phyloP scores from a whole-genome alignment of 2,329 filamentous ascomycete genomes.

The Colletotrichum brevisporum region DNA sequence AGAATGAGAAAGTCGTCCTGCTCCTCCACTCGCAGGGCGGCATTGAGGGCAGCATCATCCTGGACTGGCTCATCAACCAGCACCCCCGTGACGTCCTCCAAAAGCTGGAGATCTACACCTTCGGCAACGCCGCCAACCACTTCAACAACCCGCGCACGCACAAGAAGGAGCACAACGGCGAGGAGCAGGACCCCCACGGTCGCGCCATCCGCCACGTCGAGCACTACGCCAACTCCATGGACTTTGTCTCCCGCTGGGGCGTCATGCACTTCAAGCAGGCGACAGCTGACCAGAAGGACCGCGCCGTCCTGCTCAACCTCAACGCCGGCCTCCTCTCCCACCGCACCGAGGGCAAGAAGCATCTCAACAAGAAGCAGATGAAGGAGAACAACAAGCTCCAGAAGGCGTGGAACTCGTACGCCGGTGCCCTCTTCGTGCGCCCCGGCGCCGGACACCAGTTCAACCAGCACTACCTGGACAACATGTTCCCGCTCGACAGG shows the following conservation, averaged over 20 bases:
- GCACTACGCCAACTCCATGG: slow-evolving; percentile 82
- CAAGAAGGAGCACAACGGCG: slow-evolving; percentile 52
- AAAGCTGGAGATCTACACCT: slow-evolving; percentile 84
- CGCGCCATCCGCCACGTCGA: slow-evolving; percentile 79
- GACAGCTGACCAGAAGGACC: slow-evolving; percentile 50
- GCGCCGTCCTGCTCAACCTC: slow-evolving; percentile 47
- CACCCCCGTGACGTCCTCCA: slow-evolving; percentile 74
- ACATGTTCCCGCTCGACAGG: slow-evolving; percentile 65
- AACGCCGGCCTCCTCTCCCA: slow-evolving; percentile 13
- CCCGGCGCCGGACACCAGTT: slow-evolving; percentile 70
- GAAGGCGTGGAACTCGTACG: slow-evolving; percentile 67
- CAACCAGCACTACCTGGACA: slow-evolving; percentile 73
- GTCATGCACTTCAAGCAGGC: slow-evolving; percentile 72
- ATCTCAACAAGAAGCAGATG: slow-evolving; percentile 17
- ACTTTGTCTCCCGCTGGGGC: slow-evolving; percentile 83
- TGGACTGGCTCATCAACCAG: slow-evolving; percentile 84
- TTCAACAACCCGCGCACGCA: slow-evolving; percentile 80
- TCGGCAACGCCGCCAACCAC: slow-evolving; percentile 84
- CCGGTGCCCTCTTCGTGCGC: slow-evolving; percentile 72
- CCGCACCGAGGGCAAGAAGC: slow-evolving; percentile 48
- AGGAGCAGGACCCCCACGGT: slow-evolving; percentile 50
- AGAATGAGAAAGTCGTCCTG: slow-evolving; percentile 78
- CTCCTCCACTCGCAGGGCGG: slow-evolving; percentile 84
- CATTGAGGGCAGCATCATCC: slow-evolving; percentile 79
- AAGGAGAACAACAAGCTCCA: slow-evolving; percentile 17